Base-by-base conservation (phyloP, 768 basidiomycete species). In the Phanerochaete carnosa region DNA sequence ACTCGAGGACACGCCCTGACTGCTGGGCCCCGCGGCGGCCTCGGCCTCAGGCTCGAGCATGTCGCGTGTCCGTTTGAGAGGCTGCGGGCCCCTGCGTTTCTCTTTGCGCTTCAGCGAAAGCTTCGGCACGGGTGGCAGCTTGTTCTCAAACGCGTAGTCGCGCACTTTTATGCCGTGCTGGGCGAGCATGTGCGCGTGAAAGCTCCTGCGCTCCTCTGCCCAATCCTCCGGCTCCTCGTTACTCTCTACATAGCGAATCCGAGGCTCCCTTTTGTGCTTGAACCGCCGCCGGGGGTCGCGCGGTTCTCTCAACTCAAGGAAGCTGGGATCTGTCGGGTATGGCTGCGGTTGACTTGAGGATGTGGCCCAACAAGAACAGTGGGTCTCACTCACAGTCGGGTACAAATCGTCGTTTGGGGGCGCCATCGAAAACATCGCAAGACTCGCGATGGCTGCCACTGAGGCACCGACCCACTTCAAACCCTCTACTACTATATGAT, bases 91-190 rank as follows among this genome's bases (percentile, higher is more conserved):
- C 60, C 82, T 82, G 64, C 81, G 83, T 22, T 80, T 72, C 39
- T 43, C 39, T 19, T 43, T 43, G 39, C 39, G 39, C 39, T 43
- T 43, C 8, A 11, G 39, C 39, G 4, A 4, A 1, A 32, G 12
- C 30, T 33, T 30, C 9, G 74, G 75, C 43, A 90, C 79, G 9
- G 85, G 84, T 1, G 88, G 86, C 49, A 89, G 74, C 28, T 75
- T 84, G 73, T 79, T 86, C 71, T 89, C 86, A 74, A 85, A 87
- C 16, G 83, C 87, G 77, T 86, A 90, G 73, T 90, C 81, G 67
- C 79, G 75, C 55, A 82, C 76, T 73, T 72, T 75, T 72, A 81
- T 72, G 45, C 76, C 77, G 26, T 74, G 59, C 54, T 68, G 64
- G 28, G 66, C 61, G 52, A 79, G 63, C 56, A 54, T 39, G n/a